These are phyloP conservation scores for Linanthus parryae DNA, from an alignment of 148 eudicot genomes.

Conservation along the genomic window DNA sequence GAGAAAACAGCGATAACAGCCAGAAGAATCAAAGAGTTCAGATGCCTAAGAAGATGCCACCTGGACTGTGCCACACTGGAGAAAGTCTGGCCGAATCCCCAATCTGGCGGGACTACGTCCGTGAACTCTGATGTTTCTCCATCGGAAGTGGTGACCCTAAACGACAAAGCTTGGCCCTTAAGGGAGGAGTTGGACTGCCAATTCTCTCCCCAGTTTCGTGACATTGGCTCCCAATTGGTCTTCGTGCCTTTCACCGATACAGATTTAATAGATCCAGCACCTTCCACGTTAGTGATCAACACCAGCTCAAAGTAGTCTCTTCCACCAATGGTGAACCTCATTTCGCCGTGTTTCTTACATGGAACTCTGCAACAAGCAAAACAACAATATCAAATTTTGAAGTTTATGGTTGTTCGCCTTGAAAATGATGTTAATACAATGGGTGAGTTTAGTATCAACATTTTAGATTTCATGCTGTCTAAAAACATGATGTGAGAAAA, in stretches of 20 bases:
- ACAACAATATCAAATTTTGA: not conserved
- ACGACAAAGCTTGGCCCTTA: conserved; percentile 65
- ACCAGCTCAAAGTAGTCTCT: conserved; percentile 84
- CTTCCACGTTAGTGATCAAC: conserved; percentile 59
- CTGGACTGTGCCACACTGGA: conserved; percentile 47
- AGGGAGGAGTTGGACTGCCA: conserved; percentile 77
- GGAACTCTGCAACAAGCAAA: conserved; percentile 42
- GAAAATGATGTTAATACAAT: not conserved
- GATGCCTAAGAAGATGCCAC: no score
- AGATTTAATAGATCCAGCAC: conserved; percentile 67
- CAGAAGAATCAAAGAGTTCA: no score
- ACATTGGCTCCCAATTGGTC: conserved; percentile 64
- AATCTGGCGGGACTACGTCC: conserved; percentile 51
- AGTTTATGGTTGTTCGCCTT: not conserved
- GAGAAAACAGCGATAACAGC: no score
- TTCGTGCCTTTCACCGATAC: conserved; percentile 62
- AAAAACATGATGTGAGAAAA: not conserved
- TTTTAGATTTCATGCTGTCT: not conserved
- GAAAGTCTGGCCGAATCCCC: conserved; percentile 76
- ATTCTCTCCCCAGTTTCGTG: conserved; percentile 94
- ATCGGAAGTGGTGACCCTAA: conserved; percentile 57
- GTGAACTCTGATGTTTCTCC: conserved; percentile 38
- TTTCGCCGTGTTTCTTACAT: conserved; percentile 77
- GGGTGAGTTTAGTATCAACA: not conserved
- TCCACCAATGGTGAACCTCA: conserved; percentile 73